Evolutionary conservation across 306 rosid genomes (phyloP).

Genomic region (Mimosa pudica): DNA sequence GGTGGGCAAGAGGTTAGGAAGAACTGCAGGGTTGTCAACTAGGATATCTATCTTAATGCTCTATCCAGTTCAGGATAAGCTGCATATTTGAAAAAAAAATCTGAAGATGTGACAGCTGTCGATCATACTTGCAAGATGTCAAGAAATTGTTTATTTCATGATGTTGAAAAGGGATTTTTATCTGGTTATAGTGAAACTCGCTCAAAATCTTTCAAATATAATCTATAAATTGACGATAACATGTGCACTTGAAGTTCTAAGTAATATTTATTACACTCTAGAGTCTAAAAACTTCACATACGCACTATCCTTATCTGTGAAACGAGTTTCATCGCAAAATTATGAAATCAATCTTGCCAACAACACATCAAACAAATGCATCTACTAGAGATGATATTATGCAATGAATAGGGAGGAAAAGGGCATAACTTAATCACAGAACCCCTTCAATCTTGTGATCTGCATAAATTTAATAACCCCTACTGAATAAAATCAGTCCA

Average conservation of each 20-base stretch:
- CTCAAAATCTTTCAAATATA: conserved; percentile 1
- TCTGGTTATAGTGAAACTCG: conserved; percentile 20
- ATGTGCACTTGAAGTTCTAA: background rate
- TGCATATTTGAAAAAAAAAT: background rate
- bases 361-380: background rate
- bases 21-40: conserved; percentile 53
- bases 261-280: background rate
- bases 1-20: conserved; percentile 63
- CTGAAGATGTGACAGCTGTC: background rate
- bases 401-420: background rate
- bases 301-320: conserved; percentile 4
- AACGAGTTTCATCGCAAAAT: conserved; percentile 15
- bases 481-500: background rate
- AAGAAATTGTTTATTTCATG: background rate
- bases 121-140: conserved; percentile 1
- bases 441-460: background rate
- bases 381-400: background rate
- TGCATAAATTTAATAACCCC: background rate
- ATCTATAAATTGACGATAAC: background rate
- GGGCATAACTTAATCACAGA: background rate
- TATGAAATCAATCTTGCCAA: conserved; percentile 31
- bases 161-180: background rate
- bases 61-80: conserved; percentile 11
- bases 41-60: conserved; percentile 40
- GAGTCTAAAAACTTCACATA: background rate